Percentiles rank a stretch among this genome's conserved stretches.
Evolutionary conservation across 1,284 basidiomycete species (phyloP).

Genomic region (Irpex lacteus): DNA sequence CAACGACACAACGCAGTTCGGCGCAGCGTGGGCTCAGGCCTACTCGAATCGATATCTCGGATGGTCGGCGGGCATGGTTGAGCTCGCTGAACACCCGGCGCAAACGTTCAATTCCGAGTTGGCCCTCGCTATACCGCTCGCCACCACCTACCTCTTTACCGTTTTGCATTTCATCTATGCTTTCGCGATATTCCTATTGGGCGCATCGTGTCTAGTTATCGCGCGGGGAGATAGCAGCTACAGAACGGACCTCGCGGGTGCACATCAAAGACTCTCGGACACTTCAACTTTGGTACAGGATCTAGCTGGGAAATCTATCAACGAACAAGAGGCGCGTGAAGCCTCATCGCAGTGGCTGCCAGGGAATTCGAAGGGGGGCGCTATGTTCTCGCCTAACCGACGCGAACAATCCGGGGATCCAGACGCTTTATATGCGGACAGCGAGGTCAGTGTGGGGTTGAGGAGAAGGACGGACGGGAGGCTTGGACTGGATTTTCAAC

Average conservation of each 20-base stretch:
- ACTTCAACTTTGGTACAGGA: background rate
- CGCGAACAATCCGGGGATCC: background rate
- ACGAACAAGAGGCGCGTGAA: background rate
- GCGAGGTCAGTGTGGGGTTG: background rate
- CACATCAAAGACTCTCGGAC: background rate
- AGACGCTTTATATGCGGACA: background rate
- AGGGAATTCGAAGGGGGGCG: background rate
- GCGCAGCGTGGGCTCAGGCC: background rate
- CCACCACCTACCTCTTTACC: background rate
- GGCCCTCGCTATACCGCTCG: background rate
- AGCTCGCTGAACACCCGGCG: background rate
- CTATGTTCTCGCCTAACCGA: background rate
- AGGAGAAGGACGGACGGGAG: background rate
- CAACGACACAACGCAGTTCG: background rate
- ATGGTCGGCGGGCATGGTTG: background rate
- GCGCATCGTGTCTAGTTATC: background rate
- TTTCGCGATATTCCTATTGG: background rate
- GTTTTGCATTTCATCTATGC: background rate
- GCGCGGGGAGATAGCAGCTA: background rate
- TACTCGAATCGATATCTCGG: background rate
- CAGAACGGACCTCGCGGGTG: background rate
- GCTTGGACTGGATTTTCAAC: background rate
- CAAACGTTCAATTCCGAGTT: background rate
- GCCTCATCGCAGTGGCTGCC: background rate
- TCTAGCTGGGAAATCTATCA: background rate